These are phyloP conservation scores for Xerocomellus dryophilus DNA, from an alignment of 768 basidiomycete genomes.

Conservation along the genomic window DNA sequence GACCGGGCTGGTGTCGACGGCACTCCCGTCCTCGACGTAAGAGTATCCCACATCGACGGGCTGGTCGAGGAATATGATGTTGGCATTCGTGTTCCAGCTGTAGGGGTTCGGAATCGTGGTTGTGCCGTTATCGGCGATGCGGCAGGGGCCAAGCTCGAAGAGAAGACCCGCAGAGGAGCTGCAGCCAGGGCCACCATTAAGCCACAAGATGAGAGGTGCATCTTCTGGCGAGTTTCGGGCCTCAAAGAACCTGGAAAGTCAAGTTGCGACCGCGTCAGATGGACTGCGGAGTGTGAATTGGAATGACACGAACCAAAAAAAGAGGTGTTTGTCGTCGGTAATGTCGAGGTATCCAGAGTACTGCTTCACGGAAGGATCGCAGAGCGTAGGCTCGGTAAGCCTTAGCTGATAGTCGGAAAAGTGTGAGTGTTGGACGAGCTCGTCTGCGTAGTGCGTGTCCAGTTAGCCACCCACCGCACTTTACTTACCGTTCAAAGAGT, in stretches of 20 bases:
- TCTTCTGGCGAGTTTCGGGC: slow-evolving; percentile 66
- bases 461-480: neutral
- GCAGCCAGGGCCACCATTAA: slow-evolving; percentile 78
- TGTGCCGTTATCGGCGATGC: slow-evolving; percentile 61
- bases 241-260: slow-evolving; percentile 76
- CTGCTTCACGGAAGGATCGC: slow-evolving; percentile 72
- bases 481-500: too few relatives aligned
- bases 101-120: slow-evolving; percentile 71
- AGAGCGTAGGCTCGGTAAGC: slow-evolving; percentile 65
- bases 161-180: slow-evolving; percentile 80
- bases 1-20: slow-evolving; percentile 75
- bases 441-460: slow-evolving; percentile 39
- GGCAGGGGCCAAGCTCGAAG: slow-evolving; percentile 91
- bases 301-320: slow-evolving; percentile 66
- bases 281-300: neutral
- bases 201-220: slow-evolving; percentile 86
- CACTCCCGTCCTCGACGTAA: slow-evolving; percentile 71
- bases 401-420: slow-evolving; percentile 56
- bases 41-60: slow-evolving; percentile 91
- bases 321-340: slow-evolving; percentile 74
- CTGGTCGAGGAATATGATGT: slow-evolving; percentile 61
- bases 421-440: slow-evolving; percentile 55
- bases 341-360: slow-evolving; percentile 84
- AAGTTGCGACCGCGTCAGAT: neutral
- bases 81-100: slow-evolving; percentile 80